A percentile compares a stretch with the other conserved stretches of the same genome.
These are phyloP conservation scores for Apocynum venetum DNA, from an alignment of 257 asterid species.

Conservation along the genomic window DNA sequence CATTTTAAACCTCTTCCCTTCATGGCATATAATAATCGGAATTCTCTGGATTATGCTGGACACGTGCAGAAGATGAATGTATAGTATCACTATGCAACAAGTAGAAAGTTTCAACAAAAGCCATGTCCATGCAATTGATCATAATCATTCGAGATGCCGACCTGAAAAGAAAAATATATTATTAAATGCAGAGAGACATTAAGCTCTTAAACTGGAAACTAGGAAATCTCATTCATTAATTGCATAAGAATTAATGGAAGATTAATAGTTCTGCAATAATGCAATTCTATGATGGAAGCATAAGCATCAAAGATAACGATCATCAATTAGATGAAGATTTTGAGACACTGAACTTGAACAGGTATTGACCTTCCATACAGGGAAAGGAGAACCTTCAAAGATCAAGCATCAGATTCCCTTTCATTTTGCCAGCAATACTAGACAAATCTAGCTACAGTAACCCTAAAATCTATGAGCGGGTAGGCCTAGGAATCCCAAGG, in stretches of 20 bases:
- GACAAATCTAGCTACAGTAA: background rate
- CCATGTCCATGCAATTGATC: background rate
- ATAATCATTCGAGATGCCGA: background rate
- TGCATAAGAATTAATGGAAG: background rate
- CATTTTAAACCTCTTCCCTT: background rate
- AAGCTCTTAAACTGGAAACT: background rate
- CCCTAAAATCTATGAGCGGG: background rate
- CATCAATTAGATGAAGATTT: background rate
- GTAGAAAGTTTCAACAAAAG: background rate
- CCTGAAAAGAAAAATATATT: background rate
- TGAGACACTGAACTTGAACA: background rate
- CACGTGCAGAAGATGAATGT: background rate
- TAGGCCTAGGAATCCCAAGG: background rate
- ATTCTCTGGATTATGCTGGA: background rate
- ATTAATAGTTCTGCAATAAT: background rate
- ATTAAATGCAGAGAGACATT: background rate
- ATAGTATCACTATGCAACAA: background rate
- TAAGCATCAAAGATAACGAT: background rate
- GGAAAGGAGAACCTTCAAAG: background rate
- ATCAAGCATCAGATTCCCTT: background rate
- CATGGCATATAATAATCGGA: background rate
- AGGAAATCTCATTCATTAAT: background rate
- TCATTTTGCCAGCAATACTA: background rate
- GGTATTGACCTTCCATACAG: background rate
- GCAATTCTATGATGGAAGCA: background rate